Percentiles rank a stretch among this genome's conserved stretches.
These are phyloP conservation scores for Puccinia coronata DNA, from an alignment of 1,284 basidiomycete genomes.

Conservation along the genomic window DNA sequence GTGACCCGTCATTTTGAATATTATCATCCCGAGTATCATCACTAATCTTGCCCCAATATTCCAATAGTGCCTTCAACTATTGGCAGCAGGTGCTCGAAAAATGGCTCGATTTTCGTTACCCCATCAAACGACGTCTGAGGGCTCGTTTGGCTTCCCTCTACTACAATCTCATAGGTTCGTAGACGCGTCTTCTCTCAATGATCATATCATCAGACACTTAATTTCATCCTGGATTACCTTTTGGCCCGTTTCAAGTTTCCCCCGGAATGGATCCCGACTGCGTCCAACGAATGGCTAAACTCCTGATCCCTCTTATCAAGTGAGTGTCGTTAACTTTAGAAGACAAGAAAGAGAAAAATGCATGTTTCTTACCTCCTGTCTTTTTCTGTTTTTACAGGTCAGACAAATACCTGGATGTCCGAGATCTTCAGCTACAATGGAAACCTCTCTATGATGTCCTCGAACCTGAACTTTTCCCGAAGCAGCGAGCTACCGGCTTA, in stretches of 20 bases:
- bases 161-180: slow-evolving; percentile 69
- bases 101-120: slow-evolving; percentile 80
- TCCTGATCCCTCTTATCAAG: slow-evolving; percentile 72
- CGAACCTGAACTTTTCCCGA: slow-evolving; percentile 77
- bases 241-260: slow-evolving; percentile 61
- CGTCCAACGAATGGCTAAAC: slow-evolving; percentile 71
- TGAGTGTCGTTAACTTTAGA: slow-evolving; percentile 58
- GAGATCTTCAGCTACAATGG: slow-evolving; percentile 86
- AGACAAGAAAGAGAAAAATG: too few relatives aligned
- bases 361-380: not conserved
- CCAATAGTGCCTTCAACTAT: slow-evolving; percentile 54
- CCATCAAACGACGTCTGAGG: slow-evolving; percentile 76
- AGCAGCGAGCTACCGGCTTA: slow-evolving; percentile 76
- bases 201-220: not conserved
- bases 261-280: slow-evolving; percentile 74
- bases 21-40: too few relatives aligned
- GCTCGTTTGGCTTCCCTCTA: slow-evolving; percentile 77
- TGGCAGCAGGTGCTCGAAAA: slow-evolving; percentile 63
- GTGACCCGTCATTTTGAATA: slow-evolving; percentile 64
- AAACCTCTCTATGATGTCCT: slow-evolving; percentile 78
- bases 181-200: not conserved
- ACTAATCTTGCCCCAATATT: slow-evolving; percentile 56
- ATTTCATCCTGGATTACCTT: not conserved
- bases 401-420: slow-evolving; percentile 73
- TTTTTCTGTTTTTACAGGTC: slow-evolving; percentile 64